Conservation (phyloP, 1,139 yeast species). For the Sugiyamaella castrensis region DNA sequence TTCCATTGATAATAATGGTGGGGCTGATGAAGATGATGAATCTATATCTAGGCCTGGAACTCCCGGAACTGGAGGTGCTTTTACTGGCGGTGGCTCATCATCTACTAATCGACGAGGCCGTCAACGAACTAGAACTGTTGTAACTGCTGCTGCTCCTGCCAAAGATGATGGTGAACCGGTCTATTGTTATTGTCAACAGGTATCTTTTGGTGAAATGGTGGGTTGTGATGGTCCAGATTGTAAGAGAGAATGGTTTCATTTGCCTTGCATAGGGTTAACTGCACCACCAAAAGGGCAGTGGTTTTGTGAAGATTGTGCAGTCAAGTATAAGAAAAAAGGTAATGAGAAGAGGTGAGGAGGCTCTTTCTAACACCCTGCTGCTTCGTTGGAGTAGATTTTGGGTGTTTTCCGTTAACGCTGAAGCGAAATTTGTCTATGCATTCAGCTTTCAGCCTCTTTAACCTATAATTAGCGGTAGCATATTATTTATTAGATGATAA, state of each 20-base stretch:
- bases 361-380: too few relatives aligned
- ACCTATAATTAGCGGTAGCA: too few relatives aligned
- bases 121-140: conserved; percentile 15
- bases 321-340: conserved; percentile 26
- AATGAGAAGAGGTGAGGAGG: conserved; percentile 7
- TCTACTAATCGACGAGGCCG: conserved; percentile 16
- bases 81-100: conserved; percentile 2
- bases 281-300: conserved; percentile 95
- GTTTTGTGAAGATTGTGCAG: conserved; percentile 88
- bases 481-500: neutral
- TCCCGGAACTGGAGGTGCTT: conserved; percentile 14
- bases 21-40: conserved; percentile 4
- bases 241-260: conserved; percentile 94
- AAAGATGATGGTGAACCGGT: conserved; percentile 57
- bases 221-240: conserved; percentile 97
- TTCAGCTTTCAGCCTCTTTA: too few relatives aligned
- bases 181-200: conserved; percentile 94
- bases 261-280: conserved; percentile 89
- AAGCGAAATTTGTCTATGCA: too few relatives aligned
- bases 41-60: conserved; percentile 21
- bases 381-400: too few relatives aligned
- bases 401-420: too few relatives aligned
- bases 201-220: conserved; percentile 97
- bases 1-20: conserved; percentile 10
- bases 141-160: conserved; percentile 2